These are phyloP conservation scores for Delonix regia DNA, from an alignment of 306 rosid species.

Conservation along the genomic window DNA sequence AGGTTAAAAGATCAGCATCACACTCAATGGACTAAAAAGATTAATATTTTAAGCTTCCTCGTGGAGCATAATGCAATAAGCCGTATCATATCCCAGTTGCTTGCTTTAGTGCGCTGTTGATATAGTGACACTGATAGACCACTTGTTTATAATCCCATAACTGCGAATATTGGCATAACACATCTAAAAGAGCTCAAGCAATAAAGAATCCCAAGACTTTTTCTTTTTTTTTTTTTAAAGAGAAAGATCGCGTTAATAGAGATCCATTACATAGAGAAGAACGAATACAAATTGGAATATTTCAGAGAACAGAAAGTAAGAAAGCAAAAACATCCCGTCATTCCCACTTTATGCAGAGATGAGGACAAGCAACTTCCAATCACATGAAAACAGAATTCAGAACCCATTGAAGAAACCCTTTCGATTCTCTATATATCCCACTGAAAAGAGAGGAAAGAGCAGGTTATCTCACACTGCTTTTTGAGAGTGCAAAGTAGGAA, in stretches of 20 bases:
- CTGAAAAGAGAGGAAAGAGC: neutral
- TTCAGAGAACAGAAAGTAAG: constrained; percentile 16
- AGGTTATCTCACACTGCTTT: constrained; percentile 37
- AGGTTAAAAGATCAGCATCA: neutral
- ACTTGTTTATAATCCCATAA: neutral
- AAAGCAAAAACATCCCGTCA: constrained; percentile 25
- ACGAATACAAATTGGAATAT: constrained; percentile 14
- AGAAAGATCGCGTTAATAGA: neutral
- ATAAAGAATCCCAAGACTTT: neutral
- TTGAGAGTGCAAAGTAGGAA: constrained; percentile 23
- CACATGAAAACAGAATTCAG: constrained; percentile 29
- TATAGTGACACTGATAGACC: constrained; percentile 29
- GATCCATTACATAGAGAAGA: neutral
- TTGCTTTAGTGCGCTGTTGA: constrained; percentile 20
- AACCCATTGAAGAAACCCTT: constrained; percentile 22
- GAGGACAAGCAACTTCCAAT: constrained; percentile 47
- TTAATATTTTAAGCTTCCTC: neutral
- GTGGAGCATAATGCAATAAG: constrained; percentile 7
- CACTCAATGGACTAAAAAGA: neutral
- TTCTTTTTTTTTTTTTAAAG: too few relatives aligned
- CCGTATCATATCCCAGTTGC: neutral
- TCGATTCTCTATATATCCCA: constrained; percentile 45
- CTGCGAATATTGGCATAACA: neutral
- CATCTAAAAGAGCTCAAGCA: neutral
- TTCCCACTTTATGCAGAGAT: constrained; percentile 41